phyloP scores from a whole-genome alignment of 75 land plant genomes.

The Pseudotsuga menziesii region DNA sequence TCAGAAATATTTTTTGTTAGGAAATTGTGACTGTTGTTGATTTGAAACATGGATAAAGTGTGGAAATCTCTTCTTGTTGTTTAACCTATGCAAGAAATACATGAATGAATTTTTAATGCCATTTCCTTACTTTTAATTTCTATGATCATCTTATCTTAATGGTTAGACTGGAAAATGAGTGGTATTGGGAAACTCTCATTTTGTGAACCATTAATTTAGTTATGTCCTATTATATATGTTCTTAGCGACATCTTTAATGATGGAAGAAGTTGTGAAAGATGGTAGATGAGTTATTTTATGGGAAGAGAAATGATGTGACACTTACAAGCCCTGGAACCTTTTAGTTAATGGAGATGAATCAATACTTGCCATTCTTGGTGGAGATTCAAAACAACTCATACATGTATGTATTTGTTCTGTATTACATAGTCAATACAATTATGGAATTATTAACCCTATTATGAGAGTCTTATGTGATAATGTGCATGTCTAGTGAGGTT shows the following conservation, averaged over 20 bases:
- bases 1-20: no score
- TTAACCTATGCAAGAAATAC: neutral
- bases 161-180: neutral
- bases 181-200: neutral
- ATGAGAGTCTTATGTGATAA: neutral
- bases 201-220: neutral
- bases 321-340: constrained; percentile 19
- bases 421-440: neutral
- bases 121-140: neutral
- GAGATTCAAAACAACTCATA: constrained; percentile 51
- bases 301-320: constrained; percentile 8
- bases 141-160: neutral
- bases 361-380: constrained; percentile 40
- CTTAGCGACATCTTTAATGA: neutral
- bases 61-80: neutral
- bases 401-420: constrained; percentile 36
- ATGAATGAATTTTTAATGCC: neutral
- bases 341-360: constrained; percentile 37
- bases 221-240: neutral
- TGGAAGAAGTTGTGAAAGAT: constrained; percentile 24
- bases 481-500: neutral
- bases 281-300: neutral
- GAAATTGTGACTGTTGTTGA: neutral
- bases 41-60: neutral
- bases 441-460: neutral